Evolutionary conservation across 257 asterid genomes (phyloP).

Genomic region (Plantago ovata): DNA sequence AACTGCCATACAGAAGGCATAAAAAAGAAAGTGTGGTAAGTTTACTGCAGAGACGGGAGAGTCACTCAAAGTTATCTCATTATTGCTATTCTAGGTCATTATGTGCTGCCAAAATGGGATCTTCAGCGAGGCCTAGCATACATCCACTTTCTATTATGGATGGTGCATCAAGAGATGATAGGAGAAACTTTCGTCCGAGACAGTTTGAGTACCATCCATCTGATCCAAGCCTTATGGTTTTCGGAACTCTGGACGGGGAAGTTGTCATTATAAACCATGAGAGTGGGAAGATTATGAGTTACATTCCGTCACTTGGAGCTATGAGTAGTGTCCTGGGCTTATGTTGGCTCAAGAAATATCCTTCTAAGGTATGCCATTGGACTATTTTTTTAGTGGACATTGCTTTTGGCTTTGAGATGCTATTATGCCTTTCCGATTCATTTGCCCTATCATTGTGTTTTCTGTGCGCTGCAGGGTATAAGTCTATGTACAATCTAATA

Average conservation of each 20-base stretch:
- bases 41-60: slow-evolving; percentile 75
- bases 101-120: slow-evolving; percentile 85
- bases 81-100: slow-evolving; percentile 73
- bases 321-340: slow-evolving; percentile 84
- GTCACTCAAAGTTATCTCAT: slow-evolving; percentile 50
- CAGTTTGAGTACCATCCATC: slow-evolving; percentile 96
- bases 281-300: slow-evolving; percentile 63
- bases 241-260: slow-evolving; percentile 94
- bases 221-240: slow-evolving; percentile 89
- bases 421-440: slow-evolving; percentile 1
- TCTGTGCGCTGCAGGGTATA: neutral
- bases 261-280: slow-evolving; percentile 82
- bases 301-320: slow-evolving; percentile 83
- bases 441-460: neutral
- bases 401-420: slow-evolving; percentile 8
- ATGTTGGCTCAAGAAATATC: slow-evolving; percentile 82
- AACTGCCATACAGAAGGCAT: slow-evolving; percentile 66
- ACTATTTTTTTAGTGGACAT: neutral
- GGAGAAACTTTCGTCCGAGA: slow-evolving; percentile 76
- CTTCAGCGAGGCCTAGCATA: slow-evolving; percentile 70
- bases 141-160: slow-evolving; percentile 55
- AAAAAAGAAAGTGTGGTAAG: slow-evolving; percentile 55
- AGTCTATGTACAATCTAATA: neutral
- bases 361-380: slow-evolving; percentile 59
- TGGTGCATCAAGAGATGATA: slow-evolving; percentile 49